Evolutionary conservation across 305 asterid species (phyloP).

Genomic region (Fraxinus nigra): DNA sequence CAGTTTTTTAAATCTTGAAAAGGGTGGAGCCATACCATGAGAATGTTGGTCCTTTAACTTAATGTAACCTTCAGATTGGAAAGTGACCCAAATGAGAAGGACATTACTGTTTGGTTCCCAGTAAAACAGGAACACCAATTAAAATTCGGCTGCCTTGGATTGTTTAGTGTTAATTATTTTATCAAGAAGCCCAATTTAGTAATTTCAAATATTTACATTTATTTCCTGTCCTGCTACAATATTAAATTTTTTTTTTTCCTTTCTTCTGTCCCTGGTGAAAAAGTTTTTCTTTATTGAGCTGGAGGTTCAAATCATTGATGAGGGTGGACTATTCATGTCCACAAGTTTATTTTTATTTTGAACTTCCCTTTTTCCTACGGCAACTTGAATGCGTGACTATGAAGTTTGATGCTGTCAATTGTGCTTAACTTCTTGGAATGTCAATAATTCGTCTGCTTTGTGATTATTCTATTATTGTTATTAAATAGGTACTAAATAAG

Average conservation of each 20-base stretch:
- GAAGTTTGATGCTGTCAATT: neutral
- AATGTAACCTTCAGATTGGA: constrained; percentile 59
- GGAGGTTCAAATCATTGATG: neutral
- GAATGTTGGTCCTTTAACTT: constrained; percentile 63
- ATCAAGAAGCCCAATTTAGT: constrained; percentile 12
- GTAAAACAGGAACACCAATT: neutral
- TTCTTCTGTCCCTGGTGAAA: neutral
- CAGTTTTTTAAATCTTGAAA: constrained; percentile 3
- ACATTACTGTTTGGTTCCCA: constrained; percentile 28
- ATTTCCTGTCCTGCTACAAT: constrained; percentile 2
- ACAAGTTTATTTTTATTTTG: neutral
- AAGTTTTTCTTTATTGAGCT: neutral
- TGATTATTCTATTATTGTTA: neutral
- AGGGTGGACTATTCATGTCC: neutral
- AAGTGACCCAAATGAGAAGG: constrained; percentile 72
- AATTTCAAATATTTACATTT: constrained; percentile 22
- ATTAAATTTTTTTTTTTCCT: neutral
- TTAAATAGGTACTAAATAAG: neutral
- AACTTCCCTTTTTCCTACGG: neutral
- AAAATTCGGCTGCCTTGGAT: constrained; percentile 11
- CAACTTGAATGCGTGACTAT: neutral
- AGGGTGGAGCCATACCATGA: constrained; percentile 63
- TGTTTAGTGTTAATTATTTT: constrained; percentile 24
- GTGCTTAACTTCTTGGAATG: neutral
- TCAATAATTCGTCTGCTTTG: neutral